Percentiles rank a stretch among this genome's conserved stretches.
These are phyloP conservation scores for Musa troglodytarum DNA, from an alignment of 176 grass and related monocot genomes.

Conservation along the genomic window DNA sequence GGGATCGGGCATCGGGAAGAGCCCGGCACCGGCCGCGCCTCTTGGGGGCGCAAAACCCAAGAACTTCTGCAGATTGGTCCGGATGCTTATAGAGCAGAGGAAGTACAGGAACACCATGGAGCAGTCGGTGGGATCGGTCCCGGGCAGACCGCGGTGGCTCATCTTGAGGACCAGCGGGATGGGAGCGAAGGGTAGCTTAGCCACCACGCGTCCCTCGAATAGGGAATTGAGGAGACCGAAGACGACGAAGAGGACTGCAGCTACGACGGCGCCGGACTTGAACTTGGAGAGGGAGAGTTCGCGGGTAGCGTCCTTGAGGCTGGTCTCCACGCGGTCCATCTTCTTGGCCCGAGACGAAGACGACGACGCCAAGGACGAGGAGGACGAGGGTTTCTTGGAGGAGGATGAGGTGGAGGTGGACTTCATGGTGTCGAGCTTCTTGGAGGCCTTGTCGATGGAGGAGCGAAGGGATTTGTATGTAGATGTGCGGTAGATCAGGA, in stretches of 20 bases:
- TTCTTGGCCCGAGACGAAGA: slow-evolving; percentile 67
- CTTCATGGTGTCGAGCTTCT: slow-evolving; percentile 94
- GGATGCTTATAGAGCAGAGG: slow-evolving; percentile 96
- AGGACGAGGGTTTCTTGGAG: slow-evolving; percentile 1
- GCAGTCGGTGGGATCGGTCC: slow-evolving; percentile 82
- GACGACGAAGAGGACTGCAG: slow-evolving; percentile 81
- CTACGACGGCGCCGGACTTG: slow-evolving; percentile 92
- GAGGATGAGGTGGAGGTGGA: slow-evolving; percentile 19
- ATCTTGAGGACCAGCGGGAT: slow-evolving; percentile 75
- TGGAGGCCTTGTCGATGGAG: slow-evolving; percentile 82
- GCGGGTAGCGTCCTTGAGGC: slow-evolving; percentile 83
- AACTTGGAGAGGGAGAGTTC: slow-evolving; percentile 94
- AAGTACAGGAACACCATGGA: slow-evolving; percentile 99
- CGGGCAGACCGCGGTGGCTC: slow-evolving; percentile 87
- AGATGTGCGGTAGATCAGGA: slow-evolving; percentile 95
- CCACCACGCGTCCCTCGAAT: slow-evolving; percentile 81
- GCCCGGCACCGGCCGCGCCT: slow-evolving; percentile 40
- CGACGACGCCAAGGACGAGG: slow-evolving; percentile 14
- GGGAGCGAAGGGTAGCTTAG: slow-evolving; percentile 75
- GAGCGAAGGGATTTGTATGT: slow-evolving; percentile 93
- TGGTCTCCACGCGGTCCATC: slow-evolving; percentile 92
- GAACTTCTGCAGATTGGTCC: slow-evolving; percentile 93
- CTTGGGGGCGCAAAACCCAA: slow-evolving; percentile 83
- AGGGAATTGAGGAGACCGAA: slow-evolving; percentile 94
- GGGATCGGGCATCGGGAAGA: slow-evolving; percentile 87